Evolutionary conservation across 2,329 filamentous ascomycete species (phyloP), one percentile per base, ranked within the genome.

Genomic region (Huntiella moniliformis): DNA sequence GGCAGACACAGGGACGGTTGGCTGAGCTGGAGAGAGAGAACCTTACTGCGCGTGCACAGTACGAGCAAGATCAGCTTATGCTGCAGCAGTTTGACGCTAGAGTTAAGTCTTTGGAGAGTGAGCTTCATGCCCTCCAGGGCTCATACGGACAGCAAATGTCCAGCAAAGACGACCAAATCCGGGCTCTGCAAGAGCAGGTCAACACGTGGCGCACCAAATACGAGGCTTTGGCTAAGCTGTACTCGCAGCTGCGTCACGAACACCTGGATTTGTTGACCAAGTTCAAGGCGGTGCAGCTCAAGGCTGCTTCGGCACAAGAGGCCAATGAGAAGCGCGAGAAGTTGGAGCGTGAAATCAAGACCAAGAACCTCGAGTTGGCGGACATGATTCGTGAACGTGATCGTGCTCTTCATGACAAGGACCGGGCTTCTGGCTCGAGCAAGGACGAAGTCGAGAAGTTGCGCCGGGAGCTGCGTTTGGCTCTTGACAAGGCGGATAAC

Each of bases 351-450:
- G 91, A 98, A 64, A 82, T 98, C 60, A 98, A 98, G 73, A 95
- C 88, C 28, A 98, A 98, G 74, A 98, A 98, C 58, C 68, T 98
- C n/a, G 91, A 98, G 61, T 66, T 98, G 51, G 91, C 91, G 31
- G 86, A 96, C 60, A 96, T 98, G 91, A 98, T 98, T 53, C 77
- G 91, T 38, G 91, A 98, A 65, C 74, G 91, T 54, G 91, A 98
- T 58, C 77, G 91, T 52, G 91, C 91, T 28, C 64, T 95, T 44
- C 85, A 96, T 57, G 91, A 98, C 52, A 85, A 87, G 60, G 91
- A 98, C 58, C 77, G 91, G 46, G 66, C 80, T n/a, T 75, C 70
- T 44, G 91, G 91, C 42, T 82, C 77, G 45, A 87, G 87, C 62
- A 87, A 84, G 57, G 91, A 98, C 48, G 91, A 98, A 59, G 56